Evolutionary conservation across 768 basidiomycete genomes (phyloP).

Genomic region (Naematelia aurantialba): DNA sequence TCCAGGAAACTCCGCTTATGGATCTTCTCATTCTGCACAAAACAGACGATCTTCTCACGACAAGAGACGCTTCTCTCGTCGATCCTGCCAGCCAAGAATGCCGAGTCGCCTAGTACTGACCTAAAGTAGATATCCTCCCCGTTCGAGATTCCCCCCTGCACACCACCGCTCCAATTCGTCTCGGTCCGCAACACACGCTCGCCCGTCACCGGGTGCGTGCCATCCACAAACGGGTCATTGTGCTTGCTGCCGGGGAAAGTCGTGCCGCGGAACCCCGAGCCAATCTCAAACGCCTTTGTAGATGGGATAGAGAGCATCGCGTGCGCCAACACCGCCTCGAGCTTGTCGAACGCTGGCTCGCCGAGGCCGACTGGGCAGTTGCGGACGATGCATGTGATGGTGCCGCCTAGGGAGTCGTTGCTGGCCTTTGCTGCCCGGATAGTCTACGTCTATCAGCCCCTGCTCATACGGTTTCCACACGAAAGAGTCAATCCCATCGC

Average conservation of each 20-base stretch:
- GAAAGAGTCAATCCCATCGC: too few relatives aligned
- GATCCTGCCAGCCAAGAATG: too few relatives aligned
- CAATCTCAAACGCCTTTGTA: slow-evolving; percentile 96
- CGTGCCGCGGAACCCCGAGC: slow-evolving; percentile 91
- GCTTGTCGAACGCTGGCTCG: slow-evolving; percentile 97
- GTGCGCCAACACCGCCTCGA: slow-evolving; percentile 90
- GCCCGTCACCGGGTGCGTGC: slow-evolving; percentile 47
- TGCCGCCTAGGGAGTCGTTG: slow-evolving; percentile 95
- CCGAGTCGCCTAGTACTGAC: slow-evolving; percentile 53
- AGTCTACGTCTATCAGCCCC: slow-evolving; percentile 65
- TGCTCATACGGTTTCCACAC: too few relatives aligned
- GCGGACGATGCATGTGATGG: slow-evolving; percentile 92
- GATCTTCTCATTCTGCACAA: too few relatives aligned
- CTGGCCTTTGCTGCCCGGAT: slow-evolving; percentile 89
- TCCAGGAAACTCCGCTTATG: too few relatives aligned
- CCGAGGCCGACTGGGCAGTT: slow-evolving; percentile 85
- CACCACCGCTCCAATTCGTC: slow-evolving; percentile 94
- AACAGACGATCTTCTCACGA: too few relatives aligned
- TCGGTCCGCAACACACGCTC: slow-evolving; percentile 63
- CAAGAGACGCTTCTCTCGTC: too few relatives aligned
- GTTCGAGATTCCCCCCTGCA: slow-evolving; percentile 97
- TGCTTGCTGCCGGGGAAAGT: slow-evolving; percentile 88
- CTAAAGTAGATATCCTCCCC: slow-evolving; percentile 97
- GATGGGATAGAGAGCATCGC: slow-evolving; percentile 99
- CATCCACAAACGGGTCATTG: slow-evolving; percentile 85